Percentiles rank a stretch among this genome's conserved stretches.
Evolutionary conservation across 345 rosid genomes (phyloP).

Genomic region (Jatropha curcas): DNA sequence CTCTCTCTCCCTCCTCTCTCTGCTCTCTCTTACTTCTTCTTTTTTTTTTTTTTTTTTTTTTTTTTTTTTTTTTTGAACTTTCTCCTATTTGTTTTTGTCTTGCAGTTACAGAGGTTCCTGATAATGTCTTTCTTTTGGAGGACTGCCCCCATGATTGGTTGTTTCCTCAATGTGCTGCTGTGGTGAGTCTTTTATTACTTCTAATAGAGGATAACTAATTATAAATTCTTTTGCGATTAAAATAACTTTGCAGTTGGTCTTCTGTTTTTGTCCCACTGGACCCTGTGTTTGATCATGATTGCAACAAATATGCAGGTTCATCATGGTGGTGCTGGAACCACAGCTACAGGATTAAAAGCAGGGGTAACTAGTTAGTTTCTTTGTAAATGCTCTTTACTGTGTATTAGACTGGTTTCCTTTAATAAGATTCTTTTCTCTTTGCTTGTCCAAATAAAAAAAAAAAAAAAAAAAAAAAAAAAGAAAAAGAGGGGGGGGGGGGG

Average conservation of each 20-base stretch:
- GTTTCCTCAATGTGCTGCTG: conserved; percentile 96
- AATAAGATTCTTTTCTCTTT: background rate
- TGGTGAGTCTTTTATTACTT: conserved; percentile 49
- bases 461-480: background rate
- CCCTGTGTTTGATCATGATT: conserved; percentile 12
- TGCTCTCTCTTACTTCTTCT: no score
- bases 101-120: conserved; percentile 76
- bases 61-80: no score
- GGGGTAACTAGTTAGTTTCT: conserved; percentile 53
- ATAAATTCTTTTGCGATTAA: background rate
- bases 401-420: background rate
- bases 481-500: no score
- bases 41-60: no score
- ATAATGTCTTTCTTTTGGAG: conserved; percentile 67
- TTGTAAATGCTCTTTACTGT: background rate
- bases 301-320: conserved; percentile 62
- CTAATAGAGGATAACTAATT: background rate
- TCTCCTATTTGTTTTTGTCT: conserved; percentile 13
- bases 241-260: no score
- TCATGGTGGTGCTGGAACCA: conserved; percentile 99
- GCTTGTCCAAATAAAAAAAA: background rate
- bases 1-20: no score
- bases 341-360: conserved; percentile 91
- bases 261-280: no score
- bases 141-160: conserved; percentile 99